These are phyloP conservation scores for Pleurotus tuoliensis DNA, from an alignment of 768 basidiomycete species.

Conservation along the genomic window DNA sequence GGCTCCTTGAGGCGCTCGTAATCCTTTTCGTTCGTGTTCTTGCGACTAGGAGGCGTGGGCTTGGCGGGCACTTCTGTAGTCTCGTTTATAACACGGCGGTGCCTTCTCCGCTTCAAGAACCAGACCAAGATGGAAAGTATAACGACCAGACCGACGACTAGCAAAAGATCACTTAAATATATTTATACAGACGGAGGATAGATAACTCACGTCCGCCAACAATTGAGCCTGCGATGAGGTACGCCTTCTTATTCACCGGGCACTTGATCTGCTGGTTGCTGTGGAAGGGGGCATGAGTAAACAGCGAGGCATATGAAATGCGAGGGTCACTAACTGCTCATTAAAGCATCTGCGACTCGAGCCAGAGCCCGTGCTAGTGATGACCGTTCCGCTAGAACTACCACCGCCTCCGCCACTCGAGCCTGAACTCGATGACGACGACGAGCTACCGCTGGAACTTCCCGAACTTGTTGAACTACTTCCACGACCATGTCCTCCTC, in stretches of 20 bases:
- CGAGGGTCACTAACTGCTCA: neutral
- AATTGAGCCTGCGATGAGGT: constrained; percentile 2
- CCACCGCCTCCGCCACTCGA: neutral
- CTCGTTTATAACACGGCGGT: neutral
- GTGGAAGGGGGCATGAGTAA: neutral
- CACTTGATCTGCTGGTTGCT: constrained; percentile 1
- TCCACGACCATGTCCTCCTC: neutral
- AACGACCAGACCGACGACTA: neutral
- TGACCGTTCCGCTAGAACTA: neutral
- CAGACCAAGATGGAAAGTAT: neutral
- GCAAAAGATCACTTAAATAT: neutral
- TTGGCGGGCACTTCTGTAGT: neutral
- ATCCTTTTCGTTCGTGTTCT: constrained; percentile 4
- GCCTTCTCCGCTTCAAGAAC: constrained; percentile 1
- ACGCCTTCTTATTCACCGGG: neutral
- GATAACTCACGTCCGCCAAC: neutral
- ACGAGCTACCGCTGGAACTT: neutral
- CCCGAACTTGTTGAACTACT: neutral
- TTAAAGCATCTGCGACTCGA: neutral
- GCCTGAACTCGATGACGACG: neutral
- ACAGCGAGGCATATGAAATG: neutral
- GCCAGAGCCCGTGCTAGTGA: neutral
- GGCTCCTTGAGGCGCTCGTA: neutral
- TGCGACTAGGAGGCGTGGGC: constrained; percentile 2
- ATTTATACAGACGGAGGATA: neutral